phyloP scores from a whole-genome alignment of 2,329 filamentous ascomycete genomes.

The Phaeosphaeria sp. region DNA sequence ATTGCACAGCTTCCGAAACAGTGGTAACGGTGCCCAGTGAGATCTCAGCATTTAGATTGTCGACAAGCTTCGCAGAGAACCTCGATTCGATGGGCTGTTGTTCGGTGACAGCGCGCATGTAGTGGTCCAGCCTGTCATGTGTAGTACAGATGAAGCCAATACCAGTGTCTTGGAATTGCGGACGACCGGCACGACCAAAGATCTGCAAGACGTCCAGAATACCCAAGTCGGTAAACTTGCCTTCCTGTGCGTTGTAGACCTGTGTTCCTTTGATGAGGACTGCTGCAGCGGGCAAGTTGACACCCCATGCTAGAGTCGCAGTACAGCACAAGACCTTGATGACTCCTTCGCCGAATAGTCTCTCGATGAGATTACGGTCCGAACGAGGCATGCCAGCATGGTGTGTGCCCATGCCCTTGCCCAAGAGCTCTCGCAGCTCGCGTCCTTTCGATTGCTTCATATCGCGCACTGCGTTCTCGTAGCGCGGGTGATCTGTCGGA shows the following conservation, averaged over 20 bases:
- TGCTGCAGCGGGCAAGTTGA: constrained; percentile 94
- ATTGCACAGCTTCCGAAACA: constrained; percentile 89
- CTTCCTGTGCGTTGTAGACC: constrained; percentile 93
- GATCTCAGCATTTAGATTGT: constrained; percentile 96
- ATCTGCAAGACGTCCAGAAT: constrained; percentile 98
- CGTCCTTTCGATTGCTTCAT: constrained; percentile 85
- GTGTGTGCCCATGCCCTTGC: constrained; percentile 92
- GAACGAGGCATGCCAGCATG: constrained; percentile 96
- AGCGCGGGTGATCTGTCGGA: constrained; percentile 77
- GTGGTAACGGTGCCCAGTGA: constrained; percentile 93
- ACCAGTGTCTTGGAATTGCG: constrained; percentile 96
- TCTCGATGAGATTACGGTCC: constrained; percentile 94
- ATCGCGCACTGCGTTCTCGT: constrained; percentile 79
- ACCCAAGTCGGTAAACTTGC: constrained; percentile 94
- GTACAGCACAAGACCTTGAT: constrained; percentile 98
- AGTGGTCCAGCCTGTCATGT: constrained; percentile 90
- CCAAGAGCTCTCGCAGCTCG: constrained; percentile 86
- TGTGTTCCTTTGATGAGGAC: constrained; percentile 99
- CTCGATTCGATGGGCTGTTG: constrained; percentile 98
- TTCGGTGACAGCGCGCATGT: constrained; percentile 89
- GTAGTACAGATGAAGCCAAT: constrained; percentile 98
- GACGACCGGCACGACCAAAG: constrained; percentile 95
- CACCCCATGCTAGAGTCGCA: constrained; percentile 96
- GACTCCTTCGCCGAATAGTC: constrained; percentile 88
- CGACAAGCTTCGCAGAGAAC: constrained; percentile 91